Evolutionary conservation across 2,329 filamentous ascomycete genomes (phyloP).

Genomic region (Dactylellina cionopaga): DNA sequence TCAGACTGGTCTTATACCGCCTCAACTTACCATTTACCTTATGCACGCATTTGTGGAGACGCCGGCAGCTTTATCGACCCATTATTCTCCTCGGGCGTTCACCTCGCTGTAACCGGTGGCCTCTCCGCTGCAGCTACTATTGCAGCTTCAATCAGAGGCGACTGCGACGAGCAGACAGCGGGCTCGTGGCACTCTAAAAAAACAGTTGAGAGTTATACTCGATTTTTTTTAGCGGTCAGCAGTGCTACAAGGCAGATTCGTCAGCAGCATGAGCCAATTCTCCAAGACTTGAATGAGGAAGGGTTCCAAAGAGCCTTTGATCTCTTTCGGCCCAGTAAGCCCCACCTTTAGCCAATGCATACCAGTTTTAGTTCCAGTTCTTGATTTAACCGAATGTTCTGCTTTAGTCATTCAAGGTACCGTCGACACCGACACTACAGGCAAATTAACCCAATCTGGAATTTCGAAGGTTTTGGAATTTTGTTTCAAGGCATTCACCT

Average conservation of each 20-base stretch:
- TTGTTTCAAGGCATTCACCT: constrained; percentile 58
- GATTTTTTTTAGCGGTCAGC: constrained; percentile 64
- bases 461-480: constrained; percentile 59
- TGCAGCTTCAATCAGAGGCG: constrained; percentile 60
- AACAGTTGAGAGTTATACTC: constrained; percentile 63
- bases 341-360: too few species aligned
- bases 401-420: constrained; percentile 61
- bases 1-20: constrained; percentile 66
- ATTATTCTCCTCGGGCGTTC: constrained; percentile 65
- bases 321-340: constrained; percentile 61
- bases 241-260: constrained; percentile 62
- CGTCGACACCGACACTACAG: constrained; percentile 56
- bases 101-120: constrained; percentile 63
- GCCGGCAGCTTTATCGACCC: constrained; percentile 66
- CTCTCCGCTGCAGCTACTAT: constrained; percentile 65
- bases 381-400: not conserved
- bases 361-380: constrained; percentile 58
- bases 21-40: constrained; percentile 61
- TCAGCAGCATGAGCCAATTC: constrained; percentile 60
- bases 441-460: constrained; percentile 58
- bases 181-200: constrained; percentile 63
- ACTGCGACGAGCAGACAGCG: constrained; percentile 61
- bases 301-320: constrained; percentile 63
- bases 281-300: constrained; percentile 62
- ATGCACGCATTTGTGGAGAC: constrained; percentile 63